Evolutionary conservation across 805 yeast species (phyloP).

Genomic region (Teunomyces cretensis): DNA sequence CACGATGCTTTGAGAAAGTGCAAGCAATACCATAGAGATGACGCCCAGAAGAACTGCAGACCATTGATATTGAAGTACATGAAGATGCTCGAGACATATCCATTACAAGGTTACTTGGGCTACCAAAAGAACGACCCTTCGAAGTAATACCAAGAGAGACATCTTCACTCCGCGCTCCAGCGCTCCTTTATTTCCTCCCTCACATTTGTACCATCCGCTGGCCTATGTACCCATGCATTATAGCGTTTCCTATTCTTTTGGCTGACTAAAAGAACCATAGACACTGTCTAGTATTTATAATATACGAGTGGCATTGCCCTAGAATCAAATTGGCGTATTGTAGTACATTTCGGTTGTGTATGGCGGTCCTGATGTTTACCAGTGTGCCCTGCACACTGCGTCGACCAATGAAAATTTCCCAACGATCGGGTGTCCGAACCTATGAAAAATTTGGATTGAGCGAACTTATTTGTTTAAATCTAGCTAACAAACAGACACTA

Average conservation of each 20-base stretch:
- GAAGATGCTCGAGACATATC: conserved; percentile 70
- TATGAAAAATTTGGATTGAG: conserved; percentile 5
- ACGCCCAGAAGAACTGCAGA: conserved; percentile 69
- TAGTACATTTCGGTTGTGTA: too few relatives aligned
- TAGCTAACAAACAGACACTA: conserved; percentile 1
- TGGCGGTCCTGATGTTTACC: neutral
- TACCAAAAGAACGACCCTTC: conserved; percentile 88
- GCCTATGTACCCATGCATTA: conserved; percentile 6
- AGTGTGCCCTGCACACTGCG: neutral
- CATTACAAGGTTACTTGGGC: conserved; percentile 74
- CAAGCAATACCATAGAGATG: conserved; percentile 55
- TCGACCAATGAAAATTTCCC: conserved; percentile 3
- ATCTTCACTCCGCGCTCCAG: neutral
- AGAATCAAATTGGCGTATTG: too few relatives aligned
- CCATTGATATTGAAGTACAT: conserved; percentile 74
- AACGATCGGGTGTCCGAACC: conserved; percentile 5
- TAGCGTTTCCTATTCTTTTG: conserved; percentile 5
- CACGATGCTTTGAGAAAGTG: conserved; percentile 78
- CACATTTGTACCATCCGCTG: conserved; percentile 5
- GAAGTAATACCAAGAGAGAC: conserved; percentile 39
- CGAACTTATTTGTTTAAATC: conserved; percentile 3
- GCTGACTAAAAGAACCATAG: conserved; percentile 5
- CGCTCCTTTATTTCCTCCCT: conserved; percentile 2
- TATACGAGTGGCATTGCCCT: conserved; percentile 5
- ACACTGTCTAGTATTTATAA: conserved; percentile 4